Conservation (phyloP, 2,329 filamentous ascomycete genomes). For the Didymella glomerata region DNA sequence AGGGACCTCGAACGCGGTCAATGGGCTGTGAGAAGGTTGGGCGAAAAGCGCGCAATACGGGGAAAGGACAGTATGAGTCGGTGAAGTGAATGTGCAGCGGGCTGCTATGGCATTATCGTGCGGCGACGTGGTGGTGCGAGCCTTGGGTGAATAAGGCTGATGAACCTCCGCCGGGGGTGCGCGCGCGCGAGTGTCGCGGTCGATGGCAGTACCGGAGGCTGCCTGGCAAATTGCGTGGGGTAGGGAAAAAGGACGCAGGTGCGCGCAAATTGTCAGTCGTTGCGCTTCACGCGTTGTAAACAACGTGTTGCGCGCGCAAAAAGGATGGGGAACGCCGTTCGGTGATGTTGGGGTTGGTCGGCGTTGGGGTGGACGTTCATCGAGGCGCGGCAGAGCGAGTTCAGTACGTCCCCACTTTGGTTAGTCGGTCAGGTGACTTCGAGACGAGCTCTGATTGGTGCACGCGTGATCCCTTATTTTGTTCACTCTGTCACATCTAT, state of each 20-base stretch:
- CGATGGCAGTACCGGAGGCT: constrained; percentile 26
- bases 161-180: constrained; percentile 42
- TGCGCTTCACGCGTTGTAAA: constrained; percentile 46
- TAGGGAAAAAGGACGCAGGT: constrained; percentile 33
- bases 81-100: constrained; percentile 34
- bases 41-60: constrained; percentile 33
- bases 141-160: constrained; percentile 42
- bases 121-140: constrained; percentile 39
- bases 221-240: constrained; percentile 42
- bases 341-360: constrained; percentile 43
- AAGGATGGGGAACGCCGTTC: constrained; percentile 48
- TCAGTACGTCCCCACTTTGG: constrained; percentile 5
- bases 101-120: constrained; percentile 50
- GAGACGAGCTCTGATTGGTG: constrained; percentile 12
- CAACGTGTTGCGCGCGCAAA: constrained; percentile 48
- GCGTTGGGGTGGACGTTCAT: constrained; percentile 34
- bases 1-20: constrained; percentile 31
- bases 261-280: constrained; percentile 36
- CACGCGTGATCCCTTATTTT: background rate
- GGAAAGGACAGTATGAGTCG: constrained; percentile 37
- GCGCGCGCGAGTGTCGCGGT: constrained; percentile 46
- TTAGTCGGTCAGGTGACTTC: constrained; percentile 33
- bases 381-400: constrained; percentile 22
- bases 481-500: background rate
- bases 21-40: constrained; percentile 19